A percentile compares a stretch with the other conserved stretches of the same genome.
Evolutionary conservation across 192 early-diverging fungal species (phyloP).

Genomic region (Coemansia sp.): DNA sequence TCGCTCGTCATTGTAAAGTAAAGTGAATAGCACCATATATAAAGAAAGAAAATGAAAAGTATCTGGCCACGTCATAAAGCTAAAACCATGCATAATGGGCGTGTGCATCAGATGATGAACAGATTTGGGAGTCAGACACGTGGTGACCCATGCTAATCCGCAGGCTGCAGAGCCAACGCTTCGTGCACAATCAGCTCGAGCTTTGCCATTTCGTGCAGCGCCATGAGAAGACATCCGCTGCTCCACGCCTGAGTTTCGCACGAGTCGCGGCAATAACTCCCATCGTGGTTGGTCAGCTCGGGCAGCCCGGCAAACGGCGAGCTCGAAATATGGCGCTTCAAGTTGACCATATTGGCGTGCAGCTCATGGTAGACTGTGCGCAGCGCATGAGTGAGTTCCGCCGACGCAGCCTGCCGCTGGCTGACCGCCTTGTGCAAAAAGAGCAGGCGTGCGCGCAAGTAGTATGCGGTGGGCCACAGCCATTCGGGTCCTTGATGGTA

Average conservation of each 20-base stretch:
- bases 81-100: not conserved
- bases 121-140: not conserved
- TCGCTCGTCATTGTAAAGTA: slow-evolving; percentile 46
- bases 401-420: not conserved
- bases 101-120: not conserved
- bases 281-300: slow-evolving; percentile 93
- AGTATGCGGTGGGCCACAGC: slow-evolving; percentile 91
- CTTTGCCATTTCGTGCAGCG: slow-evolving; percentile 36
- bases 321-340: slow-evolving; percentile 57
- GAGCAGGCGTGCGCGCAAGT: slow-evolving; percentile 78
- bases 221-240: slow-evolving; percentile 47
- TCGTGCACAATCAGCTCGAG: slow-evolving; percentile 37
- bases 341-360: slow-evolving; percentile 72
- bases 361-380: slow-evolving; percentile 70
- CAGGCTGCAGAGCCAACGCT: slow-evolving; percentile 5
- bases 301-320: slow-evolving; percentile 87
- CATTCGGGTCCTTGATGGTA: slow-evolving; percentile 99
- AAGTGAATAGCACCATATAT: not conserved
- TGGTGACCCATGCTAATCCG: not conserved
- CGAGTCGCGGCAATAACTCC: slow-evolving; percentile 74
- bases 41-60: slow-evolving; percentile 3
- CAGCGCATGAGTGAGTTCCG: slow-evolving; percentile 49
- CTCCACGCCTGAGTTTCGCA: slow-evolving; percentile 95
- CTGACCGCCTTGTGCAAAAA: slow-evolving; percentile 57
- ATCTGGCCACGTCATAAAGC: not conserved